Conservation (phyloP, 306 rosid species). For the Dicorynia guianensis region DNA sequence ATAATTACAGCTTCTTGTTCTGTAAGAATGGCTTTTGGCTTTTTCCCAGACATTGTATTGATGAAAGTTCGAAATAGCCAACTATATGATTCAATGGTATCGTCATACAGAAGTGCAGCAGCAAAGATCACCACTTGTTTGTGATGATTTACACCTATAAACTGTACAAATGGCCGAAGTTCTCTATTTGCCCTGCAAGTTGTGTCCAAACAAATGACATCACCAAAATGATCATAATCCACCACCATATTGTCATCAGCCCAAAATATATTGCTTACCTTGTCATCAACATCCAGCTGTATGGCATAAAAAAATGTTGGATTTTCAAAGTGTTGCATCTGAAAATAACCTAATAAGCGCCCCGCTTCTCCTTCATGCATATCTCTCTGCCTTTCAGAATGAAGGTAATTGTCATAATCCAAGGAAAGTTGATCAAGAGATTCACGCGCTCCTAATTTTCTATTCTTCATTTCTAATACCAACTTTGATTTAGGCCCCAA, state of each 20-base stretch:
- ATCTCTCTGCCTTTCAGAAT: constrained; percentile 58
- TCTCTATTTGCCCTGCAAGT: constrained; percentile 52
- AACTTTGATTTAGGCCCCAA: constrained; percentile 46
- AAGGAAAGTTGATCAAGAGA: constrained; percentile 48
- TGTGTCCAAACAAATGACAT: constrained; percentile 67
- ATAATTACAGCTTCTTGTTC: constrained; percentile 68
- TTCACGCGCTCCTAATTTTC: constrained; percentile 44
- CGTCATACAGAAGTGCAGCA: constrained; percentile 63
- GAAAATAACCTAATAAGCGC: constrained; percentile 64
- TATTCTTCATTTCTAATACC: constrained; percentile 46
- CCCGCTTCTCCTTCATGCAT: constrained; percentile 72
- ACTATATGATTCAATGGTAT: constrained; percentile 59
- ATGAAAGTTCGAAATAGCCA: constrained; percentile 63
- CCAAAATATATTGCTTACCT: constrained; percentile 69
- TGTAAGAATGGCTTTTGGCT: constrained; percentile 64
- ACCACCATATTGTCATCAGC: constrained; percentile 68
- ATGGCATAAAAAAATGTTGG: constrained; percentile 58
- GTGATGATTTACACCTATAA: constrained; percentile 69
- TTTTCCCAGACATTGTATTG: constrained; percentile 62
- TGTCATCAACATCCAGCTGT: constrained; percentile 73
- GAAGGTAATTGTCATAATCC: constrained; percentile 56
- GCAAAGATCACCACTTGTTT: constrained; percentile 61
- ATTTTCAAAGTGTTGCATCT: constrained; percentile 72
- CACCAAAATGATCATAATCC: constrained; percentile 67
- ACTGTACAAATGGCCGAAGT: constrained; percentile 64